These are phyloP conservation scores for Ammopiptanthus mongolicus DNA, from an alignment of 306 rosid genomes.

Conservation along the genomic window DNA sequence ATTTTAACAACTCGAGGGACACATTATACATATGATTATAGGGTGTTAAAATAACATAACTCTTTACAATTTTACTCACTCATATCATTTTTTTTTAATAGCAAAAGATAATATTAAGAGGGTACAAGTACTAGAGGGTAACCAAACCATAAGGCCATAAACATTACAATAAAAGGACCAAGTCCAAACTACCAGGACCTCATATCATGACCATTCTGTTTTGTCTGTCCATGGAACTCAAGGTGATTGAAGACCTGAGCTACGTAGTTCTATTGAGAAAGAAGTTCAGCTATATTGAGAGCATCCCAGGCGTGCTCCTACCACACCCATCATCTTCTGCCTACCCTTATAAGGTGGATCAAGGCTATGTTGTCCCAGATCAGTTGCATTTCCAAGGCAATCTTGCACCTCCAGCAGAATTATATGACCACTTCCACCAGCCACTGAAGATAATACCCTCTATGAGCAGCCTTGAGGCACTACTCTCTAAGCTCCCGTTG, in stretches of 20 bases:
- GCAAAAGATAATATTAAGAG: no score
- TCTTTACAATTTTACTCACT: background rate
- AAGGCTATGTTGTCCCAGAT: slow-evolving; percentile 36
- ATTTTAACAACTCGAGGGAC: no score
- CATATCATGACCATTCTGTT: background rate
- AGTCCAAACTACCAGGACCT: no score
- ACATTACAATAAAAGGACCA: no score
- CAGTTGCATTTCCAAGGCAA: slow-evolving; percentile 62
- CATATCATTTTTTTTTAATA: no score
- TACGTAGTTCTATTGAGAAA: slow-evolving; percentile 75
- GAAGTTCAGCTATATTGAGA: slow-evolving; percentile 86
- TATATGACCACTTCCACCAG: slow-evolving; percentile 33
- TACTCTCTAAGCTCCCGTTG: slow-evolving; percentile 63
- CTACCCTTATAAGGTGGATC: slow-evolving; percentile 41
- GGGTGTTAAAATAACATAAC: no score
- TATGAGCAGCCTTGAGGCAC: slow-evolving; percentile 74
- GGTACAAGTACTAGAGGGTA: no score
- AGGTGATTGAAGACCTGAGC: slow-evolving; percentile 88
- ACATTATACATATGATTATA: no score
- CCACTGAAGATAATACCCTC: slow-evolving; percentile 57
- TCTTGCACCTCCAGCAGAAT: slow-evolving; percentile 35
- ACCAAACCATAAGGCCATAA: no score
- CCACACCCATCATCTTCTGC: slow-evolving; percentile 88
- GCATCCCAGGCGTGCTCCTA: slow-evolving; percentile 91
- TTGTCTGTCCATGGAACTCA: background rate